Conservation (phyloP, 2,329 filamentous ascomycete species). For the Alternaria incomplexa region DNA sequence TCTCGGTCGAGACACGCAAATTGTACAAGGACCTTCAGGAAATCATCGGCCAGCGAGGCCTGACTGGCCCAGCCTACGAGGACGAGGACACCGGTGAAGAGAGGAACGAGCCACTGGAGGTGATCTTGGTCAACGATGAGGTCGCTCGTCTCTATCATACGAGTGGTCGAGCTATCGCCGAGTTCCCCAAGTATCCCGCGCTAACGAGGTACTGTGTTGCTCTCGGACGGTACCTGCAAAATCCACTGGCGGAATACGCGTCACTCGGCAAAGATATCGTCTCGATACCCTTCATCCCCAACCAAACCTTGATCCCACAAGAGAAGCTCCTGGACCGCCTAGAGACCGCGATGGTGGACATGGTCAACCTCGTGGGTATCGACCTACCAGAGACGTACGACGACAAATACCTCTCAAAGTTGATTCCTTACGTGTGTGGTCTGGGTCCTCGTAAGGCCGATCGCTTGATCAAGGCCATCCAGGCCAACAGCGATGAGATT, state of each 20-base stretch:
- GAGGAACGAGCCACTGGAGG: conserved; percentile 79
- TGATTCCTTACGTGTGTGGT: conserved; percentile 89
- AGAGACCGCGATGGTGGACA: conserved; percentile 97
- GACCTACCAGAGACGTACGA: conserved; percentile 90
- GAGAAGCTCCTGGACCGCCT: conserved; percentile 86
- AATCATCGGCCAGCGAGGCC: conserved; percentile 76
- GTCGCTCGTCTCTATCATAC: conserved; percentile 96
- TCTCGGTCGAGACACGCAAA: conserved; percentile 83
- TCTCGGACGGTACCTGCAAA: conserved; percentile 89
- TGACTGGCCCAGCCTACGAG: conserved; percentile 82
- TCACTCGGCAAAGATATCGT: conserved; percentile 86
- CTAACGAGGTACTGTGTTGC: conserved; percentile 89
- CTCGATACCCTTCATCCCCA: conserved; percentile 86
- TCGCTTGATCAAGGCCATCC: conserved; percentile 85
- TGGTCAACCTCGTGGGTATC: conserved; percentile 95
- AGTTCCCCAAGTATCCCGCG: conserved; percentile 80
- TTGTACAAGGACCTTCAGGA: conserved; percentile 81
- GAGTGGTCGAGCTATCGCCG: conserved; percentile 76
- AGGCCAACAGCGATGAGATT: conserved; percentile 85
- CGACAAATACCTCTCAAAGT: conserved; percentile 81
- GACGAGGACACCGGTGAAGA: conserved; percentile 75
- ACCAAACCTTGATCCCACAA: conserved; percentile 84
- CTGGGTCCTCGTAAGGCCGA: conserved; percentile 91
- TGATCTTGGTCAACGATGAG: conserved; percentile 93
- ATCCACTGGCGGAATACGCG: conserved; percentile 95